phyloP scores from a whole-genome alignment of 768 basidiomycete genomes.

The Tricholoma sp. region DNA sequence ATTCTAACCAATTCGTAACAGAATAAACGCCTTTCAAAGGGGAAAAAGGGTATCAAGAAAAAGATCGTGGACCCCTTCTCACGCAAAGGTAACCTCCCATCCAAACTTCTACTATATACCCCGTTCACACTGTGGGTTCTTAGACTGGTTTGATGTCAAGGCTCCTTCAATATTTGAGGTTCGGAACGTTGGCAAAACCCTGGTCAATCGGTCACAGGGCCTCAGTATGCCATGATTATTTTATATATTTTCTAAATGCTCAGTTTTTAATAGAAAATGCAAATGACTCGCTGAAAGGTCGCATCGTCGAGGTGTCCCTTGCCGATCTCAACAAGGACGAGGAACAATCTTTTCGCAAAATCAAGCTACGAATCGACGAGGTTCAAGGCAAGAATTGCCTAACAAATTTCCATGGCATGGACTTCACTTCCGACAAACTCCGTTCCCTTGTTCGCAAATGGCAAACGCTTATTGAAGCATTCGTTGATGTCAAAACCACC shows the following conservation, averaged over 20 bases:
- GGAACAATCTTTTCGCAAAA: conserved; percentile 99
- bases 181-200: conserved; percentile 96
- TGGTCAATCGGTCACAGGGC: conserved; percentile 97
- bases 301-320: conserved; percentile 92
- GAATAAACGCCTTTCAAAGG: conserved; percentile 98
- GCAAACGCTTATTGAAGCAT: conserved; percentile 98
- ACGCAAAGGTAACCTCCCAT: conserved; percentile 75
- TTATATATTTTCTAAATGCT: not conserved
- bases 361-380: conserved; percentile 96
- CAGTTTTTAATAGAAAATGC: conserved; percentile 72
- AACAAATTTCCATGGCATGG: conserved; percentile 99
- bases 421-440: conserved; percentile 99
- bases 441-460: conserved; percentile 99
- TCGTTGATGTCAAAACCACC: conserved; percentile 98
- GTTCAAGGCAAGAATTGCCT: conserved; percentile 98
- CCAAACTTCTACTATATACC: not conserved
- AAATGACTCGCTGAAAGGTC: conserved; percentile 96
- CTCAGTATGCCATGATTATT: conserved; percentile 64
- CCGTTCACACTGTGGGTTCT: conserved; percentile 4
- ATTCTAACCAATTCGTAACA: conserved; percentile 29
- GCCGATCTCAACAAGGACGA: conserved; percentile 99
- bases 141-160: conserved; percentile 99
- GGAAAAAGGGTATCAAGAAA: conserved; percentile 99
- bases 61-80: conserved; percentile 99
- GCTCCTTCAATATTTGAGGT: conserved; percentile 97